phyloP scores from a whole-genome alignment of 2,329 filamentous ascomycete species.

The Chaetomium sp. region DNA sequence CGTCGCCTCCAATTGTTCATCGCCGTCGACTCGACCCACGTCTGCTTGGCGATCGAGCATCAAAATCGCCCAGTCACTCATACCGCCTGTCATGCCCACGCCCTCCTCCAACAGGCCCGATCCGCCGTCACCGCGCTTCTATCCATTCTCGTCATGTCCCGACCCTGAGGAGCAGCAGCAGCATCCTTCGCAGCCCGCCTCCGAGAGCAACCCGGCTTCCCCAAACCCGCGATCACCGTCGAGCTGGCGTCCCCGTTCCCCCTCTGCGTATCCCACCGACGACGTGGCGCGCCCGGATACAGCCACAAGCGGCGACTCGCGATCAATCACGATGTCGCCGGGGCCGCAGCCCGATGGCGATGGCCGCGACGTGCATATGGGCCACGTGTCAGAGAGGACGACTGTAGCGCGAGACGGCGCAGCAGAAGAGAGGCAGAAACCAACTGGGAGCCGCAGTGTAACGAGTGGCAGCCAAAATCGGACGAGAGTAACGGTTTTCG shows the following conservation, averaged over 20 bases:
- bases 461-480: not conserved
- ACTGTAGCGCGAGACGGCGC: slow-evolving; percentile 21
- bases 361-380: slow-evolving; percentile 23
- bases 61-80: not conserved
- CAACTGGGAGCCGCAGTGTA: slow-evolving; percentile 16
- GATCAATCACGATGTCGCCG: slow-evolving; percentile 50
- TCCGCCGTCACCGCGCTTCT: slow-evolving; percentile 43
- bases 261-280: slow-evolving; percentile 26
- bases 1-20: not conserved
- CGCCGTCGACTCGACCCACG: not conserved
- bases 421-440: slow-evolving; percentile 36
- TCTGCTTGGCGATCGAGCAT: not conserved
- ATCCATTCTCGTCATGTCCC: slow-evolving; percentile 36
- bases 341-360: slow-evolving; percentile 40
- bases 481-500: slow-evolving; percentile 11
- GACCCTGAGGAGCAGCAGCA: slow-evolving; percentile 30
- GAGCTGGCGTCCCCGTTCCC: slow-evolving; percentile 32
- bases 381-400: slow-evolving; percentile 28
- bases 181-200: slow-evolving; percentile 25
- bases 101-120: slow-evolving; percentile 48
- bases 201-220: slow-evolving; percentile 37
- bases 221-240: slow-evolving; percentile 29
- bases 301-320: slow-evolving; percentile 36
- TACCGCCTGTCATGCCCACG: slow-evolving; percentile 45
- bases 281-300: slow-evolving; percentile 6